Conservation (phyloP, 1,284 basidiomycete genomes). For the Boletus albobrunnescens region DNA sequence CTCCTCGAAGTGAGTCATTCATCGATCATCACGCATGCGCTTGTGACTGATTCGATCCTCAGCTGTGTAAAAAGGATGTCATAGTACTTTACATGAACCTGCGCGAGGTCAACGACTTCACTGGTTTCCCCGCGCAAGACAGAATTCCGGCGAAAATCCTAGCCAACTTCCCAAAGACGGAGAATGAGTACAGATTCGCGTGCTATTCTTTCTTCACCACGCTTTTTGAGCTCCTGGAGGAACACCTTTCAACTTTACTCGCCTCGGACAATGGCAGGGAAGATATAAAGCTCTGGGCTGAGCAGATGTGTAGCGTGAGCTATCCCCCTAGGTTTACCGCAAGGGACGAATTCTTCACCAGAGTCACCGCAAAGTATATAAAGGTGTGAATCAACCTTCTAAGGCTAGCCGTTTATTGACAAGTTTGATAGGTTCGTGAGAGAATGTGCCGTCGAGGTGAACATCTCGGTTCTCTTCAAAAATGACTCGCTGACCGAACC, state of each 20-base stretch:
- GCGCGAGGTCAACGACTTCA: neutral
- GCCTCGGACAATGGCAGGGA: neutral
- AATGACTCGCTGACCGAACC: neutral
- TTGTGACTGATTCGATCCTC: neutral
- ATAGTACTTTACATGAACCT: neutral
- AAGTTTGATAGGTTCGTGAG: neutral
- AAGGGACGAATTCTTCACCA: neutral
- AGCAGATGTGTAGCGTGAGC: neutral
- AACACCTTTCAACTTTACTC: neutral
- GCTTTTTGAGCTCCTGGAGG: neutral
- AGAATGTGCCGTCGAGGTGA: neutral
- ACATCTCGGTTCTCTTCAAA: neutral
- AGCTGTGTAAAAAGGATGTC: neutral
- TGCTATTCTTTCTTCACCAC: neutral
- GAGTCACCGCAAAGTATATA: neutral
- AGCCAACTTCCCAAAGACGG: neutral
- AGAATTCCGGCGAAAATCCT: neutral
- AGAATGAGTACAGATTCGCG: neutral
- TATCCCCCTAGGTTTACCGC: neutral
- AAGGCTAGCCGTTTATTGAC: neutral
- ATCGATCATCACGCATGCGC: neutral
- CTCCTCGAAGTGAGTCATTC: slow-evolving; percentile 1
- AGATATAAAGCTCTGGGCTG: neutral
- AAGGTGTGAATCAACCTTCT: neutral
- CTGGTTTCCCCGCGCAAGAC: neutral